phyloP scores from a whole-genome alignment of 139 green algal genomes.

The Tetraselmis chui region DNA sequence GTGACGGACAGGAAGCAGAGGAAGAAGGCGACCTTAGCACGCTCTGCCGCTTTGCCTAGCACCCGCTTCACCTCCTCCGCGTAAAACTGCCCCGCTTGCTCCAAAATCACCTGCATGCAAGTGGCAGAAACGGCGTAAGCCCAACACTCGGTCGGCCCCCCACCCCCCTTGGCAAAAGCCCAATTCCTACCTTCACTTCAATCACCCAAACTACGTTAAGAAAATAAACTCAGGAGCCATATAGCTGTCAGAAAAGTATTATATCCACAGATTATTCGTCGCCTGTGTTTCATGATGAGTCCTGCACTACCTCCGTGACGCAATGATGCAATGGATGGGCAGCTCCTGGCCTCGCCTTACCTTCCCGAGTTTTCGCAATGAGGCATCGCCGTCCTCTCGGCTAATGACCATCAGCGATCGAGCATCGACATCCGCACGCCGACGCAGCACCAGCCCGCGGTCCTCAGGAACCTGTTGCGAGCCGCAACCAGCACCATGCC shows the following conservation, averaged over 20 bases:
- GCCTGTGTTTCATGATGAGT: too few species aligned
- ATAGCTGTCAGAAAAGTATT: too few species aligned
- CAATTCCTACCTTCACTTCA: too few species aligned
- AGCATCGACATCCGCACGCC: conserved; percentile 28
- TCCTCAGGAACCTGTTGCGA: conserved; percentile 32
- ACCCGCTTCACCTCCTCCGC: conserved; percentile 35
- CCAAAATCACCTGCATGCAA: conserved; percentile 23
- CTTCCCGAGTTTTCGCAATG: conserved; percentile 23
- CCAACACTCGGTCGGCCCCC: too few species aligned
- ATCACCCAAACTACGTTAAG: too few species aligned
- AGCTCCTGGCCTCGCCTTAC: too few species aligned
- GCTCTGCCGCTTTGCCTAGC: conserved; percentile 26
- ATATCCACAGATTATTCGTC: too few species aligned
- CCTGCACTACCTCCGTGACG: too few species aligned
- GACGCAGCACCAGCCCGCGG: conserved; percentile 16
- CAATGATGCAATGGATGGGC: too few species aligned
- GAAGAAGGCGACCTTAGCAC: background rate
- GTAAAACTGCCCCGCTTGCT: conserved; percentile 42
- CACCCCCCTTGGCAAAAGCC: too few species aligned
- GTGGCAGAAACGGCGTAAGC: too few species aligned
- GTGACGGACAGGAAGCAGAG: background rate
- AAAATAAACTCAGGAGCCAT: too few species aligned
- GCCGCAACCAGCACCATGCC: conserved; percentile 12
- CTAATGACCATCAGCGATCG: conserved; percentile 25
- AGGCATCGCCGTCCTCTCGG: conserved; percentile 2